Evolutionary conservation across 352 stramenopile genomes (phyloP), one percentile per base, ranked within the genome.

Genomic region (Aphanomyces astaci): DNA sequence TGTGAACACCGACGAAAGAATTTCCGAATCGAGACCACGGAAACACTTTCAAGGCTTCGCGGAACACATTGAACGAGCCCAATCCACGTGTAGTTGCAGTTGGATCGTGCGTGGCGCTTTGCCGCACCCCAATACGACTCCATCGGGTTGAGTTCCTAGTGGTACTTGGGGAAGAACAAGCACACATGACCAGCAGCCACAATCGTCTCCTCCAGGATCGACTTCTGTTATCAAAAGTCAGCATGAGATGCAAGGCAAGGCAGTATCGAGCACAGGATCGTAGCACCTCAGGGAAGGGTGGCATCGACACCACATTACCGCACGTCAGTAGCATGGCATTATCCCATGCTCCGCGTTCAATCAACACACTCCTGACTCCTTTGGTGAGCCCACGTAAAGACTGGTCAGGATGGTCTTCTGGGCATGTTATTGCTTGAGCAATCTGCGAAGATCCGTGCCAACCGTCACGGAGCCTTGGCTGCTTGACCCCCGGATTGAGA

Each of bases 1-100:
- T 63, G 54, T 4, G 11, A 28, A 45, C 54, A 63, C 25, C 54
- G 54, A 28, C 54, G 54, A 63, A 63, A 63, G n/a, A 24, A 60
- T 28, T 60, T 63, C 11, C 54, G 54, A 22, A 63, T 63, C 30
- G 54, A 63, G 5, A 11, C 13, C 15, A 63, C 19, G n/a, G 30
- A 32, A 17, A 46, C 54, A n/a, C 33, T 43, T 32, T 63, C 25
- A 7, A 63, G 19, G 19, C 25, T 46, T 13, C 27, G 31, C n/a
- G 54, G 54, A 24, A 63, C 54, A 36, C 54, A 63, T n/a, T 10
- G 17, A n/a, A 30, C 27, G 19, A 63, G 54, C 25, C 54, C 54
- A 43, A 27, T 32, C 22, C 25, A 63, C 15, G 4, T 3, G 11
- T 43, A 63, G 17, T 63, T 22, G 54, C 54, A 63, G 54, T 63